These are phyloP conservation scores for Galerina sulciceps DNA, from an alignment of 768 basidiomycete genomes.

Conservation along the genomic window DNA sequence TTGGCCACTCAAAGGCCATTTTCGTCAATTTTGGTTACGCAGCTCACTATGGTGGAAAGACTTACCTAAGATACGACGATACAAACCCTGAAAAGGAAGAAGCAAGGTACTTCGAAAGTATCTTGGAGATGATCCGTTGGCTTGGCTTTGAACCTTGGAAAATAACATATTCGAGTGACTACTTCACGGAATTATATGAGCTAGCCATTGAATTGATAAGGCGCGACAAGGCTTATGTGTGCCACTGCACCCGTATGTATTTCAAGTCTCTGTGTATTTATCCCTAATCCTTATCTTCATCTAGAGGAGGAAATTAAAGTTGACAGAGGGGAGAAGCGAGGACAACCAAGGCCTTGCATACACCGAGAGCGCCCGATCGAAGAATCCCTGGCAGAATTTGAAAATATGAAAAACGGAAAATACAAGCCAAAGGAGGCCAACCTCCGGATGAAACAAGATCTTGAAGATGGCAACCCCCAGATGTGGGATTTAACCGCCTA, in stretches of 20 bases:
- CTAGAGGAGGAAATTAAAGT: conserved; percentile 91
- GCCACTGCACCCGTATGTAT: conserved; percentile 89
- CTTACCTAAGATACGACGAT: conserved; percentile 96
- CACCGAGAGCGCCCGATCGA: conserved; percentile 86
- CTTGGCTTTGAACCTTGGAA: conserved; percentile 98
- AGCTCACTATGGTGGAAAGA: conserved; percentile 88
- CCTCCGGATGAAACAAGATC: conserved; percentile 96
- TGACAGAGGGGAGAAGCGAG: conserved; percentile 84
- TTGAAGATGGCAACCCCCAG: conserved; percentile 91
- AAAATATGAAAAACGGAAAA: conserved; percentile 88
- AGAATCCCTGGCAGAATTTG: conserved; percentile 88
- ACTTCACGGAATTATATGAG: conserved; percentile 86
- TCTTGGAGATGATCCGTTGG: conserved; percentile 95
- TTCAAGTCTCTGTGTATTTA: not conserved
- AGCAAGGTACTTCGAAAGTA: conserved; percentile 93
- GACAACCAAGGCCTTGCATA: conserved; percentile 80
- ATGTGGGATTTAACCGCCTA: conserved; percentile 99
- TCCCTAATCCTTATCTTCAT: conserved; percentile 1
- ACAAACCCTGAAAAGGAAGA: conserved; percentile 99
- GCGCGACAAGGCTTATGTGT: conserved; percentile 92
- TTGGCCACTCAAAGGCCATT: conserved; percentile 98
- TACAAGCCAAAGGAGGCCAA: conserved; percentile 93
- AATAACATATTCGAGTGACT: conserved; percentile 98
- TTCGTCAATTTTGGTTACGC: conserved; percentile 99
- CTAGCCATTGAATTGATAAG: conserved; percentile 88